Percentiles rank a stretch among this genome's conserved stretches.
Evolutionary conservation across 345 rosid species (phyloP).

Genomic region (Passiflora organensis): DNA sequence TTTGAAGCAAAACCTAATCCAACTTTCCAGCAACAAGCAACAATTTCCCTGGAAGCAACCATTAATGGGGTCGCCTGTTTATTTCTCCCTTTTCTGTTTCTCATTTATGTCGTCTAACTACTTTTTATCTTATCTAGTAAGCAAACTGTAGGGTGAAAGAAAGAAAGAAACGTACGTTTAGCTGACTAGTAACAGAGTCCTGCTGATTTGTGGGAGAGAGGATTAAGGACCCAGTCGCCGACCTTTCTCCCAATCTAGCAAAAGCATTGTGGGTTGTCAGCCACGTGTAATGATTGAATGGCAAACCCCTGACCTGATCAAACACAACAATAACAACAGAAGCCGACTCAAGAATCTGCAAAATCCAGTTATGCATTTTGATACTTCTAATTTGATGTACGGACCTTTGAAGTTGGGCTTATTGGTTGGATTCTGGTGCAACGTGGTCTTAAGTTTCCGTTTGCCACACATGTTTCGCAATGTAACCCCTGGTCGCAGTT

Average conservation of each 20-base stretch:
- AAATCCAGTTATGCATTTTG: background rate
- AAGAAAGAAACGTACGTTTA: conserved; percentile 17
- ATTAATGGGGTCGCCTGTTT: too few relatives aligned
- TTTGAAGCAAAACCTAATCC: conserved; percentile 6
- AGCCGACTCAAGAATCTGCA: background rate
- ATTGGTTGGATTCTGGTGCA: conserved; percentile 27
- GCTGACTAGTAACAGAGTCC: conserved; percentile 28
- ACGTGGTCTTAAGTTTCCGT: conserved; percentile 19
- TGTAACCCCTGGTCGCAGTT: conserved; percentile 22
- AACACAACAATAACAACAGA: background rate
- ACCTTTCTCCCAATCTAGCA: conserved; percentile 35
- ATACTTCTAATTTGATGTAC: background rate
- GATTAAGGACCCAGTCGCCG: conserved; percentile 17
- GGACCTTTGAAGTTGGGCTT: conserved; percentile 22
- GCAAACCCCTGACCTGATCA: conserved; percentile 26
- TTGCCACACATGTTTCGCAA: conserved; percentile 23
- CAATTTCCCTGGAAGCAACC: background rate
- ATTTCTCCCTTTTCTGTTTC: background rate
- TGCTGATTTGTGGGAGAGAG: conserved; percentile 31
- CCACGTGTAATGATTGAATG: conserved; percentile 53
- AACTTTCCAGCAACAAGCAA: conserved; percentile 10
- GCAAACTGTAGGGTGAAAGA: background rate
- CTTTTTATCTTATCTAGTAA: background rate
- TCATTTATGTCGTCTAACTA: too few relatives aligned
- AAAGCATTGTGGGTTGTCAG: conserved; percentile 56